These are phyloP conservation scores for Quercus suber DNA, from an alignment of 306 rosid species.

Conservation along the genomic window DNA sequence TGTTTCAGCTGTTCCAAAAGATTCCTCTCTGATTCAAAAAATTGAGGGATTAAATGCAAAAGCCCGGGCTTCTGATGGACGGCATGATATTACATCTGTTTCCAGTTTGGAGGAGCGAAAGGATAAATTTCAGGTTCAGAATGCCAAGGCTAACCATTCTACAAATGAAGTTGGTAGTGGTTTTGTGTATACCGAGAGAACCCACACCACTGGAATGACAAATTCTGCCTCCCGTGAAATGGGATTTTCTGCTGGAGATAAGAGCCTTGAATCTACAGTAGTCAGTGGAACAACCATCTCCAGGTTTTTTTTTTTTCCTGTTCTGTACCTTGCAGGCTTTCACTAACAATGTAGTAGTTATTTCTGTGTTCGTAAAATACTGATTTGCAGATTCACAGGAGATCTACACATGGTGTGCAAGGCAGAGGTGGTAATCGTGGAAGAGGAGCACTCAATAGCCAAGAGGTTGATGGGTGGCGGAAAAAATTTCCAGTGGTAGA, in stretches of 20 bases:
- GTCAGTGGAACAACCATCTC: slow-evolving; percentile 37
- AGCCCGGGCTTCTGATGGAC: slow-evolving; percentile 59
- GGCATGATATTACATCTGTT: slow-evolving; percentile 46
- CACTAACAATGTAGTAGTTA: slow-evolving; percentile 26
- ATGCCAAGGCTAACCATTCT: slow-evolving; percentile 35
- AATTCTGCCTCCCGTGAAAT: slow-evolving; percentile 41
- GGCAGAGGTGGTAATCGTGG: slow-evolving; percentile 53
- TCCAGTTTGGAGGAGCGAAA: slow-evolving; percentile 47
- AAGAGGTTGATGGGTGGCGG: slow-evolving; percentile 62
- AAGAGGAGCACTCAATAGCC: slow-evolving; percentile 48
- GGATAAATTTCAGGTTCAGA: slow-evolving; percentile 37
- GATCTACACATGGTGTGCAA: slow-evolving; percentile 51
- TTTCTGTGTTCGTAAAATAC: slow-evolving; percentile 19
- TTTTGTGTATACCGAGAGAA: slow-evolving; percentile 31
- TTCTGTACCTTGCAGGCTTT: slow-evolving; percentile 33
- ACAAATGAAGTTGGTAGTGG: slow-evolving; percentile 42
- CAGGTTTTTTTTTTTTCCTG: slow-evolving; percentile 45
- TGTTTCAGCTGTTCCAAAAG: slow-evolving; percentile 49
- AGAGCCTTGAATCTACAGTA: slow-evolving; percentile 35
- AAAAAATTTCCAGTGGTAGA: slow-evolving; percentile 44
- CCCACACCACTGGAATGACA: slow-evolving; percentile 27
- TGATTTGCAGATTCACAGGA: slow-evolving; percentile 60
- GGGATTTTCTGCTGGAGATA: slow-evolving; percentile 42
- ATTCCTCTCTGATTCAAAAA: slow-evolving; percentile 72
- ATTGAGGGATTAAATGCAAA: slow-evolving; percentile 94